Conservation (phyloP, 2,329 filamentous ascomycete genomes). For the Alternaria sp. region DNA sequence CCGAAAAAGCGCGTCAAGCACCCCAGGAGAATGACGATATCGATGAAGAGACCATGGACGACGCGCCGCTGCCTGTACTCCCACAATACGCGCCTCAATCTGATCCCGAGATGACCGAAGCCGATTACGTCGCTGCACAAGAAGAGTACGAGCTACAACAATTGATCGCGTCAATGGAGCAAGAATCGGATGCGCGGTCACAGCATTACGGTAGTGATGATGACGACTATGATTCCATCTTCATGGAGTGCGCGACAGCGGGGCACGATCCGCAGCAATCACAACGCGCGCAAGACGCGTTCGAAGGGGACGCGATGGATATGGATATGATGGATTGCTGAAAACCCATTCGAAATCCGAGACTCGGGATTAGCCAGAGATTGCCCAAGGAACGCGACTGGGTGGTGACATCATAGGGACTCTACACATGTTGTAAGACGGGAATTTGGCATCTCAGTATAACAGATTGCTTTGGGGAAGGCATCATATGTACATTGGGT, state of each 20-base stretch:
- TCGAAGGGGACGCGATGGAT: constrained; percentile 44
- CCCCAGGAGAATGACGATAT: constrained; percentile 34
- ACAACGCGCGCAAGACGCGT: constrained; percentile 1
- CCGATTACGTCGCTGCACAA: constrained; percentile 47
- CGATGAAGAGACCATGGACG: constrained; percentile 32
- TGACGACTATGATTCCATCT: constrained; percentile 66
- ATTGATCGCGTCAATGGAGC: constrained; percentile 53
- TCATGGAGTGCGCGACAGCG: constrained; percentile 63
- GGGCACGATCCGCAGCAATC: constrained; percentile 52
- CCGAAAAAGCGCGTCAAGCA: constrained; percentile 51
- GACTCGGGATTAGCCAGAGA: background rate
- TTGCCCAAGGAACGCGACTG: background rate
- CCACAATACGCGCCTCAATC: constrained; percentile 7
- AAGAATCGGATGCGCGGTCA: constrained; percentile 25
- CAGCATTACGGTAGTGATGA: constrained; percentile 60
- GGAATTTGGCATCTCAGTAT: background rate
- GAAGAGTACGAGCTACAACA: constrained; percentile 55
- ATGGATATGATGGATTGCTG: constrained; percentile 41
- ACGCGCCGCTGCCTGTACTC: constrained; percentile 8
- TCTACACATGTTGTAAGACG: background rate
- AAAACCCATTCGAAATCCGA: background rate
- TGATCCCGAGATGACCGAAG: constrained; percentile 42
- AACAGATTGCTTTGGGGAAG: background rate
- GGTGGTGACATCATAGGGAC: background rate
- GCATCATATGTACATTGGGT: constrained; percentile 25